Evolutionary conservation across 805 yeast genomes (phyloP), one percentile per base, ranked within the genome.

Genomic region (Pichia manshurica): DNA sequence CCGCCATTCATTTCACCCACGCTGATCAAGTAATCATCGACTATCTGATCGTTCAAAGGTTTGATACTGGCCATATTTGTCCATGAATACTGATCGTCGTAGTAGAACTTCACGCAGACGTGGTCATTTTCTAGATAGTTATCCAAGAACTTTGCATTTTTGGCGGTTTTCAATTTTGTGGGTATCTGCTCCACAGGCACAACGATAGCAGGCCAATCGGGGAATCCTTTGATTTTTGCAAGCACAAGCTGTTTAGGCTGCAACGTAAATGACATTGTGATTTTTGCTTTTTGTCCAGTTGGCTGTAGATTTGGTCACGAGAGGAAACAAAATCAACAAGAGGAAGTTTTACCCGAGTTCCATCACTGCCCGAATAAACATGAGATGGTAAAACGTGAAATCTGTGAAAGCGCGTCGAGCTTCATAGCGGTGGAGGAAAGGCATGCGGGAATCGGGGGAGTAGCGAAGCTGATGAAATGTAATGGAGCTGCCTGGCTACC

Each of bases 171-270:
- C 25, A 86, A 77, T 54, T 72, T 68, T 19, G 68, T 76, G 0
- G 95, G 93, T 5, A 87, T 70, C 7, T 77, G 63, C 16, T 73
- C 71, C 50, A 69, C 75, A 1, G 81, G 82, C 4, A 87, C 74
- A 4, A 86, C 80, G 79, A 87, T 81, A 2, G 90, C 89, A 0
- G 96, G 96, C 96, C 96, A 87, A 37, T 90, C 84, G 2, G 95
- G 86, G 60, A 81, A 87, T 8, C 95, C 95, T 59, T 86, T 87
- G 42, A 87, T 80, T 63, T 87, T 87, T 7, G 93, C 93, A 21
- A 87, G 70, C 0, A 87, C 85, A 5, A 79, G 64, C 71, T 45
- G 44, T n/a, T 39, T 34, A 16, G 48, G 41, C 32, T 40, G 8
- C n/a, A 37, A 28, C 10, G 29, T 8, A 25, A 10, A 25, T 10